phyloP scores from a whole-genome alignment of 352 stramenopile species.

The Phytopythium delawarense region DNA sequence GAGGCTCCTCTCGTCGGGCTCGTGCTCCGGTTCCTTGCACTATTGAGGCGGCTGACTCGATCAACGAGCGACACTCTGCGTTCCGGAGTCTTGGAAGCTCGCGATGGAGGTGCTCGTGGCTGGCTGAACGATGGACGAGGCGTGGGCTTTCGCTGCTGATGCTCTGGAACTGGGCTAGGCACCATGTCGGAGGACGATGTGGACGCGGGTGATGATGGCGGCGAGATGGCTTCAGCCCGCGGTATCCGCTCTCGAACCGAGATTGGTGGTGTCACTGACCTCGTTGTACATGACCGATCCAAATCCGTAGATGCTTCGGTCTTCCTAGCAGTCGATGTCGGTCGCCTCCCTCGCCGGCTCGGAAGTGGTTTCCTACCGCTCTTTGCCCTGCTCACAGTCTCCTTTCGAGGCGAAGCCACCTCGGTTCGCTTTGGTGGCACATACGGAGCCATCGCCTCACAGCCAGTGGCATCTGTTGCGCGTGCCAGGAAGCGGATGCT shows the following conservation, averaged over 20 bases:
- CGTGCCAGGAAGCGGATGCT: conserved; percentile 35
- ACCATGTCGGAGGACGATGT: conserved; percentile 26
- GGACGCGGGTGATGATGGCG: conserved; percentile 52
- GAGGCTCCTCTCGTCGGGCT: not conserved
- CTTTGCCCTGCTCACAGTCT: not conserved
- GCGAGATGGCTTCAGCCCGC: conserved; percentile 41
- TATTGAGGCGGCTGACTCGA: not conserved
- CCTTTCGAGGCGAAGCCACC: not conserved
- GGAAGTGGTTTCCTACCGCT: not conserved
- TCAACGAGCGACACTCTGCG: not conserved
- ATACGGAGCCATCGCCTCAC: conserved; percentile 29
- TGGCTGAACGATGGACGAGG: not conserved
- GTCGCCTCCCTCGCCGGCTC: not conserved
- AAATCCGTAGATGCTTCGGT: not conserved
- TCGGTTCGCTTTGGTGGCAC: conserved; percentile 4
- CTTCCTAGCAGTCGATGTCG: not conserved
- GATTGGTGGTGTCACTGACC: not conserved
- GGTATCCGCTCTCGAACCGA: conserved; percentile 18
- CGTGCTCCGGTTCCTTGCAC: not conserved
- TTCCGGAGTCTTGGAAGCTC: not conserved
- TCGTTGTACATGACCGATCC: not conserved
- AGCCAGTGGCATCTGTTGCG: conserved; percentile 6
- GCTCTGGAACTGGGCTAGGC: not conserved
- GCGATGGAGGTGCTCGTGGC: not conserved
- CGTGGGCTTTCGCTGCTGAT: not conserved